Percentiles rank a stretch among this genome's conserved stretches.
Evolutionary conservation across 1,284 basidiomycete species (phyloP).

Genomic region (Moesziomyces parantarcticus): DNA sequence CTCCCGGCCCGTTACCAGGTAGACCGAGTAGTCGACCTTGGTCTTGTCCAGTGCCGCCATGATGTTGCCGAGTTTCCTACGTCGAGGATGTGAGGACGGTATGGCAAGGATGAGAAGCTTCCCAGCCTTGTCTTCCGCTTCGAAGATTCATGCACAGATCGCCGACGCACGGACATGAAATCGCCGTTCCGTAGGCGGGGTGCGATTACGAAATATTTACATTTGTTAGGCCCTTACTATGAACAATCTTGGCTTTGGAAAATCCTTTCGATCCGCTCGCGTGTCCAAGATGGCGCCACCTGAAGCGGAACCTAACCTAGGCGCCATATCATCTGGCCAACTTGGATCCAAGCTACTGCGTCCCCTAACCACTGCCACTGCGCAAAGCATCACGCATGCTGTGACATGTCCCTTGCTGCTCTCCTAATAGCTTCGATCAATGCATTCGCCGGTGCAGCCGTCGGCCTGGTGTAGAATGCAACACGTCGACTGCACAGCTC

Average conservation of each 20-base stretch:
- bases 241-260: too few species aligned
- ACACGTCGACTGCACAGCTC: slow-evolving; percentile 18
- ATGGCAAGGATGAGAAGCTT: background rate
- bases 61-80: background rate
- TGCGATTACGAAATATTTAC: background rate
- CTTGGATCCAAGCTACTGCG: background rate
- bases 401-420: slow-evolving; percentile 4
- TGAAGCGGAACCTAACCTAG: slow-evolving; percentile 2
- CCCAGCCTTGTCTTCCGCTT: background rate
- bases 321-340: slow-evolving; percentile 21
- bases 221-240: background rate
- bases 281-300: background rate
- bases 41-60: slow-evolving; percentile 16
- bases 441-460: background rate
- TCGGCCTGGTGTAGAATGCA: slow-evolving; percentile 21
- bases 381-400: background rate
- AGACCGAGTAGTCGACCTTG: slow-evolving; percentile 58
- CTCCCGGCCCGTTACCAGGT: slow-evolving; percentile 83
- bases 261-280: background rate
- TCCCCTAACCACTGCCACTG: background rate
- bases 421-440: background rate
- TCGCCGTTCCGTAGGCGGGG: background rate
- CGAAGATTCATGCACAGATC: background rate
- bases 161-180: background rate
- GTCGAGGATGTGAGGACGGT: background rate